phyloP scores from a whole-genome alignment of 192 early-diverging fungal species.

The Rhizoclosmatium sp. region DNA sequence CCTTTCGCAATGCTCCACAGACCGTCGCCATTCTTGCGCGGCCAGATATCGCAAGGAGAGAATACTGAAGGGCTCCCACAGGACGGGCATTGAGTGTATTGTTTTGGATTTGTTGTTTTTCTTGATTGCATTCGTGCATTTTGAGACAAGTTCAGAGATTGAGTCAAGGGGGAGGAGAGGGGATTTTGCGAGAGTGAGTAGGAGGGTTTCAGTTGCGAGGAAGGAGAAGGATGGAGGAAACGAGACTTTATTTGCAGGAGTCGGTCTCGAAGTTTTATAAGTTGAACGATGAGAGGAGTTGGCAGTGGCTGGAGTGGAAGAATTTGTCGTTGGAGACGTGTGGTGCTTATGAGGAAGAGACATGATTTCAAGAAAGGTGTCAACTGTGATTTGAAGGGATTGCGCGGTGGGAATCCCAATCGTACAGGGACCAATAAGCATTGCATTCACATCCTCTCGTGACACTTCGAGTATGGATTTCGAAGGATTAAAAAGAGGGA shows the following conservation, averaged over 20 bases:
- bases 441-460: no score
- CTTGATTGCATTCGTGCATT: background rate
- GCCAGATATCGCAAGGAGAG: background rate
- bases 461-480: no score
- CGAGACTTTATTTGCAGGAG: no score
- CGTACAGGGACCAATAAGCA: no score
- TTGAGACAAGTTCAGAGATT: no score
- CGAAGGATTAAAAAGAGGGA: no score
- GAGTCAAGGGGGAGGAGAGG: background rate
- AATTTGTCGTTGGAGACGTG: background rate
- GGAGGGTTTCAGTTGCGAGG: background rate
- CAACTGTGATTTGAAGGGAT: background rate
- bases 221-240: background rate
- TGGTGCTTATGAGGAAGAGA: no score
- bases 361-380: background rate
- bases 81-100: background rate
- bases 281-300: background rate
- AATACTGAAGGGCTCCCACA: background rate
- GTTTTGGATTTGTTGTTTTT: slow-evolving; percentile 5
- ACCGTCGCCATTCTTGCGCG: no score
- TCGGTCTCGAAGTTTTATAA: no score
- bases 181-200: background rate
- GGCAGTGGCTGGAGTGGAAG: background rate
- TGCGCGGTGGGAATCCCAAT: no score
- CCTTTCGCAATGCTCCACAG: background rate